Base-by-base conservation (phyloP, 305 asterid genomes). In the Fraxinus ornus region DNA sequence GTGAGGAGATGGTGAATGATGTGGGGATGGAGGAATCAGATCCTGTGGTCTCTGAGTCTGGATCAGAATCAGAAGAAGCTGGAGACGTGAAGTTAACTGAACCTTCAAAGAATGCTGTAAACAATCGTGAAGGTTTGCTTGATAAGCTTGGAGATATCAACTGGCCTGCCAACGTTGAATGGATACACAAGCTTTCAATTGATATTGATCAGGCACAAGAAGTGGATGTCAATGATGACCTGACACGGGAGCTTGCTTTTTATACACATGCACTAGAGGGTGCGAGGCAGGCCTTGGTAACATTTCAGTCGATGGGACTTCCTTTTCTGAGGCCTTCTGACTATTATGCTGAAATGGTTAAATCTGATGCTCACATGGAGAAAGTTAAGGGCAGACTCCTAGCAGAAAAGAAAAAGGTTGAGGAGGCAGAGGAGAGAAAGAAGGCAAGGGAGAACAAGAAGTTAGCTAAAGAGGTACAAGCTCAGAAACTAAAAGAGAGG, bases 321-420 rank as follows among this genome's bases (percentile, higher is more conserved):
- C 95, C 94, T 41, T 91, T 92, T 79, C 80, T 91, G 72, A 89
- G 99, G 83, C 96, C 99, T 3, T 70, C 94, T 0, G 97, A 94
- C 81, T 95, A 93, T 81, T 94, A 95, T 47, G 98, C 99, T 1
- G 99, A 94, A 80, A 94, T 94, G 99, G 97, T 90, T 33, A 95
- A 95, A 83, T 80, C 98, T 1, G 99, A 95, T 80, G 0, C 87
- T 0, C 99, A 94, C 86, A 94, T 95, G 97, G 99, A 86, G 92
- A 95, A 92, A 86, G 93, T 94, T 60, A 95, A 95, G 92, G 92
- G 96, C 33, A 89, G 92, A 12, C 91, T 94, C 5, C 84, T 95
- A 84, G 92, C 97, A 0, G 97, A 92, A 91, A 95, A 95, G 92
- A 91, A 78, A 76, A 88, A 70, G 87, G 75, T 88, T 9, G 97